phyloP scores from a whole-genome alignment of 2,329 filamentous ascomycete species.

The Verticillium alfalfae region DNA sequence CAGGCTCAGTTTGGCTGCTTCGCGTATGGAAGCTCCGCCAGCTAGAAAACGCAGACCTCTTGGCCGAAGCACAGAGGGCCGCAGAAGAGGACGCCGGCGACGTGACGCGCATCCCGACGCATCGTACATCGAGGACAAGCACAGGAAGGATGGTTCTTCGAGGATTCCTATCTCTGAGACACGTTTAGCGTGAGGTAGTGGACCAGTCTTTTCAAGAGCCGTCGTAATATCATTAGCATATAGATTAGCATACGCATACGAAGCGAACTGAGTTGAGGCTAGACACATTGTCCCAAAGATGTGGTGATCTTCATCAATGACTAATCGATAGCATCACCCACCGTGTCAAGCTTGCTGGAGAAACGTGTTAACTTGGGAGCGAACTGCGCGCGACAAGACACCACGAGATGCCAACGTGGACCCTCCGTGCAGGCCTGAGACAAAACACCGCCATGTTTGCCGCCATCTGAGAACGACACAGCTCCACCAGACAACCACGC shows the following conservation, averaged over 20 bases:
- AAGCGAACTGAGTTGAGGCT: neutral
- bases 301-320: neutral
- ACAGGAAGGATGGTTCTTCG: neutral
- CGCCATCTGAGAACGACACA: neutral
- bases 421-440: neutral
- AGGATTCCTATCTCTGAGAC: neutral
- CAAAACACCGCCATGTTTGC: neutral
- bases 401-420: no score
- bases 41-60: conserved; percentile 4
- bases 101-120: conserved; percentile 1
- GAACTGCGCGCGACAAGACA: no score
- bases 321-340: neutral
- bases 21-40: conserved; percentile 11
- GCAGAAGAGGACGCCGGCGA: conserved; percentile 2
- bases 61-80: neutral
- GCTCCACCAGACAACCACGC: neutral
- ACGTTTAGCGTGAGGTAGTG: neutral
- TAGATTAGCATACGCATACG: neutral
- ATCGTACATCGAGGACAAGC: neutral
- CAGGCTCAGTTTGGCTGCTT: conserved; percentile 7
- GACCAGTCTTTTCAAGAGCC: neutral
- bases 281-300: neutral
- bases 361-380: no score
- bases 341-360: no score
- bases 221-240: neutral